Conservation (phyloP, 2,329 filamentous ascomycete species). For the Lachnellula occidentalis region DNA sequence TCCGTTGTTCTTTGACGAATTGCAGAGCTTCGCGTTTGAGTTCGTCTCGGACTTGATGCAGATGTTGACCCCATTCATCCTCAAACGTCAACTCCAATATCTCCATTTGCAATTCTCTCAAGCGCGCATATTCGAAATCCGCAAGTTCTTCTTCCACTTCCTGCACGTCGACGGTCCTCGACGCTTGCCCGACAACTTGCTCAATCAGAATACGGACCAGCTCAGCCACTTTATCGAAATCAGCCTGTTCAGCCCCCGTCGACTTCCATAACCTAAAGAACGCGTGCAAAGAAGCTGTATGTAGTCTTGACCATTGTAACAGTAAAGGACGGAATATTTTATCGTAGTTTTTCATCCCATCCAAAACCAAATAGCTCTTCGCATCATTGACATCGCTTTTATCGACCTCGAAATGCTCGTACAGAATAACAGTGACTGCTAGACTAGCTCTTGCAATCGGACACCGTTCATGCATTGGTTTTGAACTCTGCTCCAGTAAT, state of each 20-base stretch:
- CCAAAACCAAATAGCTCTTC: conserved; percentile 68
- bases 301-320: conserved; percentile 87
- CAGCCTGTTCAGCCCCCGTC: conserved; percentile 75
- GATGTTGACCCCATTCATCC: conserved; percentile 86
- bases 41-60: conserved; percentile 86
- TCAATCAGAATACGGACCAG: conserved; percentile 85
- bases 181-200: conserved; percentile 77
- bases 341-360: conserved; percentile 74
- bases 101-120: conserved; percentile 90
- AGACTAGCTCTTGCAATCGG: conserved; percentile 83
- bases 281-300: conserved; percentile 76
- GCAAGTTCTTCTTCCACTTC: conserved; percentile 86
- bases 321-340: conserved; percentile 81
- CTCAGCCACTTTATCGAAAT: conserved; percentile 91
- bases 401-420: conserved; percentile 93
- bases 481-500: conserved; percentile 79
- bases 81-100: conserved; percentile 87
- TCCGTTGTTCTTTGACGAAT: conserved; percentile 95
- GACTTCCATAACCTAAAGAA: conserved; percentile 93
- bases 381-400: conserved; percentile 74
- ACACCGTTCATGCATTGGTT: conserved; percentile 66
- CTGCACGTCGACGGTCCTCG: conserved; percentile 74
- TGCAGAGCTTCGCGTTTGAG: conserved; percentile 86
- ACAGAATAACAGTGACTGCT: conserved; percentile 80
- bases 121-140: conserved; percentile 71